Evolutionary conservation across 1,284 basidiomycete species (phyloP).

Genomic region (Leccinum idahoense): DNA sequence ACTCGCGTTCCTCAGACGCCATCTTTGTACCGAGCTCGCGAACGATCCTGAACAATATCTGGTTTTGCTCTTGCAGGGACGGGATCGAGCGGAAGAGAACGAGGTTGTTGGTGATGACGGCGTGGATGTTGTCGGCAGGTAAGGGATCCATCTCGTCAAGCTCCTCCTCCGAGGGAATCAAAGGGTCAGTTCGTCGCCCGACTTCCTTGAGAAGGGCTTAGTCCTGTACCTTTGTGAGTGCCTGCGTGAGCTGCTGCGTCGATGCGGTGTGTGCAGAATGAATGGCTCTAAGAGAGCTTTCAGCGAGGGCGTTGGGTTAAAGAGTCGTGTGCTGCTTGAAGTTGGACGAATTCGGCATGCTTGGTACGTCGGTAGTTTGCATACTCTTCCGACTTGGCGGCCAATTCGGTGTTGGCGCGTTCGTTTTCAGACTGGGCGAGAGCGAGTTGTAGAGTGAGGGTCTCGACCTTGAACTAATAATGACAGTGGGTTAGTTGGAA

Average conservation of each 20-base stretch:
- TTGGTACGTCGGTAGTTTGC: conserved; percentile 67
- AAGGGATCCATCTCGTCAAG: conserved; percentile 45
- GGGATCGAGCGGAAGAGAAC: conserved; percentile 84
- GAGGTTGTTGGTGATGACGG: conserved; percentile 85
- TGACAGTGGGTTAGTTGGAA: background rate
- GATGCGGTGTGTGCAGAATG: conserved; percentile 67
- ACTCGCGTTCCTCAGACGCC: conserved; percentile 71
- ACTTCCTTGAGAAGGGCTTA: conserved; percentile 69
- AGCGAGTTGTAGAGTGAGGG: conserved; percentile 72
- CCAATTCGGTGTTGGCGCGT: conserved; percentile 58
- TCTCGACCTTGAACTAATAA: conserved; percentile 66
- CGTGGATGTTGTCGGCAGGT: conserved; percentile 60
- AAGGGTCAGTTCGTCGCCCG: conserved; percentile 76
- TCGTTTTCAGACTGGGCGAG: conserved; percentile 71
- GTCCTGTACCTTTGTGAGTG: conserved; percentile 57
- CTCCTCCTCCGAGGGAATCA: conserved; percentile 68
- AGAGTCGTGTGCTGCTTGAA: conserved; percentile 70
- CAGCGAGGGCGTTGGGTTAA: conserved; percentile 56
- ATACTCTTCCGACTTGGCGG: conserved; percentile 65
- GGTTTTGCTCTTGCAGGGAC: conserved; percentile 85
- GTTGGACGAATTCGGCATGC: conserved; percentile 66
- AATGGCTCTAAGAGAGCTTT: conserved; percentile 62
- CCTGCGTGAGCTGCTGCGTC: conserved; percentile 63
- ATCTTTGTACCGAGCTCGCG: conserved; percentile 76
- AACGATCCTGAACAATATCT: conserved; percentile 79